Conservation (phyloP, 768 basidiomycete species). For the Holtermanniella nyarrowii region DNA sequence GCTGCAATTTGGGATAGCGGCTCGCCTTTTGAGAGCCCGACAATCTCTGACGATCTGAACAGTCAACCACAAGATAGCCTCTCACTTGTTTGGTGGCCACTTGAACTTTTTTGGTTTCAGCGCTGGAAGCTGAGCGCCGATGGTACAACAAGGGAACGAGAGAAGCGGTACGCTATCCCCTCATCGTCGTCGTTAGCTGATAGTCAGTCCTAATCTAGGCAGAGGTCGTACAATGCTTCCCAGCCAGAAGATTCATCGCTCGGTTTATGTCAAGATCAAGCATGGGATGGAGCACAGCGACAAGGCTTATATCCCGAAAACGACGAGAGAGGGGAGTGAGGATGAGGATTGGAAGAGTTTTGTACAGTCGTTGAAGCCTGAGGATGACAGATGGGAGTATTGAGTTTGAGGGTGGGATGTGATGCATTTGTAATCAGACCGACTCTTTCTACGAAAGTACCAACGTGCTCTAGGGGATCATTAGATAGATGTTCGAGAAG, state of each 20-base stretch:
- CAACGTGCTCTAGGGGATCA: no score
- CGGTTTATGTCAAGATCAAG: neutral
- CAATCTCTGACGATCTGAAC: neutral
- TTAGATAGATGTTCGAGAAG: no score
- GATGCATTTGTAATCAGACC: no score
- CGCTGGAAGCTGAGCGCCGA: neutral
- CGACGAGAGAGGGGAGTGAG: no score
- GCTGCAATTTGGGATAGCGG: neutral
- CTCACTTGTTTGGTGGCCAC: neutral
- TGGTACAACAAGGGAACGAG: neutral
- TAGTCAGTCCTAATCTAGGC: neutral
- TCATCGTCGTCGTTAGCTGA: neutral
- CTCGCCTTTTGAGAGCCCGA: neutral
- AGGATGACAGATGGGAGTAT: no score
- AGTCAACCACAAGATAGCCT: neutral
- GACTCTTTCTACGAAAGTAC: no score
- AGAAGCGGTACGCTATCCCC: neutral
- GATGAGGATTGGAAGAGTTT: no score
- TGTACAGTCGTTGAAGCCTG: no score
- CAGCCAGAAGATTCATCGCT: neutral
- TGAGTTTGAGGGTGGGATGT: no score
- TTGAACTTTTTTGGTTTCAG: neutral
- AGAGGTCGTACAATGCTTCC: neutral
- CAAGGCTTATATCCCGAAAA: no score
- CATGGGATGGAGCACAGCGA: neutral